A percentile compares a stretch with the other conserved stretches of the same genome.
Evolutionary conservation across 1,284 basidiomycete species (phyloP).

Genomic region (Trichosporon coremiiforme): DNA sequence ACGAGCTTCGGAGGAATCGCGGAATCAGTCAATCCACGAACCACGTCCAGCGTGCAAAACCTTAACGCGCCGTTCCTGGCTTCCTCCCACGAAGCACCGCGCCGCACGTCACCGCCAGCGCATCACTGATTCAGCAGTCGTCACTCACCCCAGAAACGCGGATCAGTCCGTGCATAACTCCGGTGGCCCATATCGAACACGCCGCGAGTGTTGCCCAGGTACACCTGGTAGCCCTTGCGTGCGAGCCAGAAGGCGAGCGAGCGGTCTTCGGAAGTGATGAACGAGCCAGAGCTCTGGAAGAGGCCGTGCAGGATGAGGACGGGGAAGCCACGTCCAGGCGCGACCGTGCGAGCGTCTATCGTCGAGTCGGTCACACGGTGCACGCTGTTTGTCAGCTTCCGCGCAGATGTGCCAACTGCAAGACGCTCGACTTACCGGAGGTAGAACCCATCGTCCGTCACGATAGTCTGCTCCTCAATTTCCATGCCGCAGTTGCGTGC

Average conservation of each 20-base stretch:
- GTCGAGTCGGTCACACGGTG: slow-evolving; percentile 61
- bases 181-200: slow-evolving; percentile 67
- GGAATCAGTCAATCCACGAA: neutral
- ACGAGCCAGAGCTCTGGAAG: slow-evolving; percentile 66
- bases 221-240: slow-evolving; percentile 64
- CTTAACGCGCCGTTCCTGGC: slow-evolving; percentile 1
- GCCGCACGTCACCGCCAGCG: neutral
- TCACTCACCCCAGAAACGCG: slow-evolving; percentile 64
- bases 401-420: neutral
- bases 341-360: slow-evolving; percentile 45
- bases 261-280: slow-evolving; percentile 66
- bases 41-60: neutral
- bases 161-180: slow-evolving; percentile 59
- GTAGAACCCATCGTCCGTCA: slow-evolving; percentile 65
- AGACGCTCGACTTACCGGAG: slow-evolving; percentile 53
- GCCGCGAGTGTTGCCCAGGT: slow-evolving; percentile 64
- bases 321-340: slow-evolving; percentile 61
- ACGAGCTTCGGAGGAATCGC: neutral
- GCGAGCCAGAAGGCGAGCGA: slow-evolving; percentile 67
- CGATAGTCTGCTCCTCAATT: slow-evolving; percentile 62
- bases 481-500: slow-evolving; percentile 63
- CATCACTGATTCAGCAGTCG: neutral
- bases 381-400: slow-evolving; percentile 49
- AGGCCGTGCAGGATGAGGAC: slow-evolving; percentile 66
- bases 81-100: slow-evolving; percentile 1